These are phyloP conservation scores for Claviceps maximensis DNA, from an alignment of 2,329 filamentous ascomycete genomes.

Conservation along the genomic window DNA sequence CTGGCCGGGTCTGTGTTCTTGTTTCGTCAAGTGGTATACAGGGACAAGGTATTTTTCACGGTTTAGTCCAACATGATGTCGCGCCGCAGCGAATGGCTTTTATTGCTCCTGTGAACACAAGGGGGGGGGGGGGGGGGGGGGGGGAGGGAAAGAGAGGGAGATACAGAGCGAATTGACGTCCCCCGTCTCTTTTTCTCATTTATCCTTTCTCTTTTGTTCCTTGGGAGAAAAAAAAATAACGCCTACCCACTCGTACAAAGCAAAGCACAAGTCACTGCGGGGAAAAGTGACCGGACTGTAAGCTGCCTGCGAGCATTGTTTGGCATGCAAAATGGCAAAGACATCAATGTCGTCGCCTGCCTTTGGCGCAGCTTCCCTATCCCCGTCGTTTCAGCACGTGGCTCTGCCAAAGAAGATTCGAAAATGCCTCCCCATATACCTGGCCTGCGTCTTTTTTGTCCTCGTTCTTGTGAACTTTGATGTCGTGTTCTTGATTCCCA, in stretches of 20 bases:
- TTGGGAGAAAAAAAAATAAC: not conserved
- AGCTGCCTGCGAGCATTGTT: not conserved
- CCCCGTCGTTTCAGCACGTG: slow-evolving; percentile 18
- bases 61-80: not conserved
- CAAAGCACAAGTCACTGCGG: no score
- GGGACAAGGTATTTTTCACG: not conserved
- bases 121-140: no score
- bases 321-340: not conserved
- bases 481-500: not conserved
- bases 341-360: not conserved
- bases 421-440: slow-evolving; percentile 32
- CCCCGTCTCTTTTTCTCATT: no score
- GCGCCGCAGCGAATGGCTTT: not conserved
- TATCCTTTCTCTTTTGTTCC: no score
- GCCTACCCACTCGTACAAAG: not conserved
- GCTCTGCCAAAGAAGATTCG: slow-evolving; percentile 34
- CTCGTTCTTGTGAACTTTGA: not conserved
- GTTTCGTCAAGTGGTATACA: not conserved
- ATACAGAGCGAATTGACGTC: no score
- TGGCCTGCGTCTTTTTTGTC: slow-evolving; percentile 29
- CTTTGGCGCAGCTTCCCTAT: not conserved
- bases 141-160: no score
- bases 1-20: not conserved
- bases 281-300: not conserved
- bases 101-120: no score